Evolutionary conservation across 805 yeast genomes (phyloP), one percentile per base, ranked within the genome.

Genomic region (Candida jianshihensis): DNA sequence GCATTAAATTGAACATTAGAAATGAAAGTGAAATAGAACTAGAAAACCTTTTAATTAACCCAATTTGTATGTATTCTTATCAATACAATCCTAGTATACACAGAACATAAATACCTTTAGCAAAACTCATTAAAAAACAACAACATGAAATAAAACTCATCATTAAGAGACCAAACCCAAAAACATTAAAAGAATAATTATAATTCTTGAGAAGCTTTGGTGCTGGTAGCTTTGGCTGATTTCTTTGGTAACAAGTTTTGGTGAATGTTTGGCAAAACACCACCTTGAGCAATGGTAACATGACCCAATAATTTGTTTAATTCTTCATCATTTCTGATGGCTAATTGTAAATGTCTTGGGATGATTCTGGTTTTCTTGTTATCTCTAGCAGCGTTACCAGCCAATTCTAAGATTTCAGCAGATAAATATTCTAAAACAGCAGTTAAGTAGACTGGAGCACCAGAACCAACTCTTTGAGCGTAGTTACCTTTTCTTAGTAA

Each of bases 401-500:
- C 97, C 68, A 87, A 80, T 73, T 88, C 96, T 59, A 88, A 79
- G 51, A 88, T 85, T 80, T 88, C 96, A 51, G 97, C 97, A 63
- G 96, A 89, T 64, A 90, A 78, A 67, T 90, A 90, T 71, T 90
- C 97, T 58, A 90, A 75, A 40, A 90, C 97, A 39, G 97, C 95
- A 53, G 97, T 89, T 62, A 90, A 76, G 73, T 89, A 90, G 48
- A 90, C 90, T 71, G 97, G 97, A 58, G 97, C 97, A 80, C 96
- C 96, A 53, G 97, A 88, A 78, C 97, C 97, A 57, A 90, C 82
- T 75, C 97, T 82, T 73, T 89, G 95, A 61, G 97, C 95, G 74
- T 90, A 86, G 81, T 89, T 86, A 66, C 96, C 96, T 72, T 83
- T 87, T 80, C 95, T 86, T 61, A 90, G 72, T 56, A 89, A 77